Conservation (phyloP, 768 basidiomycete species). For the Pulveroboletus sp. region DNA sequence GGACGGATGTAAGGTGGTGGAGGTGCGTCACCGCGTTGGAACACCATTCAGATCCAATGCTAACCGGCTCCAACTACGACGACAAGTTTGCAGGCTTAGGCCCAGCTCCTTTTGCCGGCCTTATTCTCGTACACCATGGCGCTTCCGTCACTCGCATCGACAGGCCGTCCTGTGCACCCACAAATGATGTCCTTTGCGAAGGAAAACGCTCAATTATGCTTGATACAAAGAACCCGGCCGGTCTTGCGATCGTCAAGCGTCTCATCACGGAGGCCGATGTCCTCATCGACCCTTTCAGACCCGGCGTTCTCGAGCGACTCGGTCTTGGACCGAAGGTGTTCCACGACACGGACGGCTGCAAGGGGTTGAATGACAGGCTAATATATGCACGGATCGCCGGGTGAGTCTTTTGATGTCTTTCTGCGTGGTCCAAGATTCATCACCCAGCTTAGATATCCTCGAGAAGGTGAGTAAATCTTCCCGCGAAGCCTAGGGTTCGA, state of each 20-base stretch:
- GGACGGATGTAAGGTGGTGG: slow-evolving; percentile 48
- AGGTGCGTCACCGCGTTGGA: slow-evolving; percentile 29
- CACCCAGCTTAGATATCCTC: slow-evolving; percentile 48
- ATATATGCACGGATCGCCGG: slow-evolving; percentile 77
- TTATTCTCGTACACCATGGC: slow-evolving; percentile 77
- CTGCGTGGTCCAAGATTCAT: neutral
- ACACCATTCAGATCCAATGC: neutral
- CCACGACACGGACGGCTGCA: slow-evolving; percentile 42
- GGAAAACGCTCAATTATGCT: slow-evolving; percentile 76
- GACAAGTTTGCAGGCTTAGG: slow-evolving; percentile 77
- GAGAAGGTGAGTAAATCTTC: slow-evolving; percentile 43
- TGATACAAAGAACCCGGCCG: slow-evolving; percentile 60
- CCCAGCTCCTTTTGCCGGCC: slow-evolving; percentile 76
- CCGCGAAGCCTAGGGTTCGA: slow-evolving; percentile 5
- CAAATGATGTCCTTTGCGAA: slow-evolving; percentile 57
- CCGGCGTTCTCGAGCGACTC: slow-evolving; percentile 77
- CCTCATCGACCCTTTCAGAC: slow-evolving; percentile 80
- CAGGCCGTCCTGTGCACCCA: slow-evolving; percentile 41
- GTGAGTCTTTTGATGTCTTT: slow-evolving; percentile 37
- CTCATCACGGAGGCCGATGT: slow-evolving; percentile 71
- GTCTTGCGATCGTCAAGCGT: slow-evolving; percentile 51
- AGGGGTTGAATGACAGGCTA: slow-evolving; percentile 58
- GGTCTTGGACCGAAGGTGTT: slow-evolving; percentile 77
- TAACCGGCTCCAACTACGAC: neutral
- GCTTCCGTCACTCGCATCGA: slow-evolving; percentile 77